Conservation (phyloP, 495 filamentous ascomycete genomes). For the Ramalina intermedia region DNA sequence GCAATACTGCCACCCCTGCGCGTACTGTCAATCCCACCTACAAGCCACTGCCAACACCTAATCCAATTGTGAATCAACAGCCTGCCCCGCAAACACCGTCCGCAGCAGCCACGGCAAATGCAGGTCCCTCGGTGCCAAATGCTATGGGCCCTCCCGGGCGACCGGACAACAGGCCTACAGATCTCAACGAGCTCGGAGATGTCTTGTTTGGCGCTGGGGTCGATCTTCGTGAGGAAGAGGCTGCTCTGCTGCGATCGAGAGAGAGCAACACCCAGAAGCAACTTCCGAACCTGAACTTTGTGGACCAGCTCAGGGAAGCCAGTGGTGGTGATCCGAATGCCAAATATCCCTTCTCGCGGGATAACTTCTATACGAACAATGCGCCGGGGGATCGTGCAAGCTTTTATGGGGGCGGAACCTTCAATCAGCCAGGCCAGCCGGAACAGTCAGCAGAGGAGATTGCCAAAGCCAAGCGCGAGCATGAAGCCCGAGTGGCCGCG, state of each 20-base stretch:
- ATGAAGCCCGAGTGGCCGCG: constrained; percentile 26
- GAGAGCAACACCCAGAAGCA: background rate
- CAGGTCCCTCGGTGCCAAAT: background rate
- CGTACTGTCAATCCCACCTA: constrained; percentile 9
- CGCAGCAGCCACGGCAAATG: constrained; percentile 22
- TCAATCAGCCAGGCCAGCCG: constrained; percentile 33
- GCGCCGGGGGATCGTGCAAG: constrained; percentile 29
- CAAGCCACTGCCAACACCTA: constrained; percentile 3
- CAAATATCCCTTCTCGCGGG: constrained; percentile 28
- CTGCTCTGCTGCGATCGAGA: constrained; percentile 35
- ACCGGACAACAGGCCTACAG: constrained; percentile 44
- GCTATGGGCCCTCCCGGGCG: constrained; percentile 76
- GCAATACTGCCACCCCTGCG: constrained; percentile 17
- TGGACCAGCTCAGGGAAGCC: constrained; percentile 18
- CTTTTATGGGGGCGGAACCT: constrained; percentile 44
- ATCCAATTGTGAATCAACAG: background rate
- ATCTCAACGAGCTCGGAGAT: constrained; percentile 61
- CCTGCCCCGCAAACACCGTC: constrained; percentile 25
- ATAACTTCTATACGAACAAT: constrained; percentile 33
- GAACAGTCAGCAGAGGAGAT: constrained; percentile 30
- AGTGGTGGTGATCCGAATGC: constrained; percentile 15
- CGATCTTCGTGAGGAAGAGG: constrained; percentile 71
- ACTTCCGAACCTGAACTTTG: constrained; percentile 31
- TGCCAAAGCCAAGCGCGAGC: constrained; percentile 37
- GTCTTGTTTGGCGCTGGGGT: constrained; percentile 66